Evolutionary conservation across 2,329 filamentous ascomycete species (phyloP), one percentile per base, ranked within the genome.

Genomic region (Fonsecaea monophora): DNA sequence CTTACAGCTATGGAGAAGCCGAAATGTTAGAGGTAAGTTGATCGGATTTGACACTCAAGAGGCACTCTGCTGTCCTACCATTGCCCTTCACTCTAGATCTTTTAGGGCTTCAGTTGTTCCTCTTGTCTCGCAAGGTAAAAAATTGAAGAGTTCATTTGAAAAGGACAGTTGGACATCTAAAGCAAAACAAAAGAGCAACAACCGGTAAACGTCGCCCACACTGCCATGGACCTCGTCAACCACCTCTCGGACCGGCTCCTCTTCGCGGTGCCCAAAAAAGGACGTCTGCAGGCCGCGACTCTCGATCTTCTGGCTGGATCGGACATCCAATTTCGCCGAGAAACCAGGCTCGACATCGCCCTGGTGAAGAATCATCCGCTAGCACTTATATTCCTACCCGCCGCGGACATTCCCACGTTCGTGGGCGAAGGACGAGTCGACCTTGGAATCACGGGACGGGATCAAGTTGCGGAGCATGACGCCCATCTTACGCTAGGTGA

Each of bases 191-290:
- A 55, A 35, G 10, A 21, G 30, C 30, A n/a, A 18, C 13, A n/a
- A 55, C 13, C 53, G 9, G 18, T 37, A 35, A 37, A 15, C 13
- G 45, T 50, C 45, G 18, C 25, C 12, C 5, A 25, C 8, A 30
- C 45, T 50, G 45, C 1, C 38, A 88, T 88, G 86, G 86, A 88
- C 83, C 81, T 88, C 66, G 86, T 88, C 67, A 87, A 88, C 76
- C 84, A 86, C 83, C 86, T 97, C 77, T 92, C 95, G 84, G 94
- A 94, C 77, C 91, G 95, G 72, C 86, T 98, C 65, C 87, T 98
- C 70, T 97, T 99, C 78, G 95, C 95, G 69, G 92, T 99, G n/a
- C 95, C 95, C 68, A 99, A 99, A 83, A 99, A 99, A 90, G 95
- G 95, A 71, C 92, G 95, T 64, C 89, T 99, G 63, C 91, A 97